These are phyloP conservation scores for Carex parvula DNA, from an alignment of 176 grass and related monocot genomes.

Conservation along the genomic window DNA sequence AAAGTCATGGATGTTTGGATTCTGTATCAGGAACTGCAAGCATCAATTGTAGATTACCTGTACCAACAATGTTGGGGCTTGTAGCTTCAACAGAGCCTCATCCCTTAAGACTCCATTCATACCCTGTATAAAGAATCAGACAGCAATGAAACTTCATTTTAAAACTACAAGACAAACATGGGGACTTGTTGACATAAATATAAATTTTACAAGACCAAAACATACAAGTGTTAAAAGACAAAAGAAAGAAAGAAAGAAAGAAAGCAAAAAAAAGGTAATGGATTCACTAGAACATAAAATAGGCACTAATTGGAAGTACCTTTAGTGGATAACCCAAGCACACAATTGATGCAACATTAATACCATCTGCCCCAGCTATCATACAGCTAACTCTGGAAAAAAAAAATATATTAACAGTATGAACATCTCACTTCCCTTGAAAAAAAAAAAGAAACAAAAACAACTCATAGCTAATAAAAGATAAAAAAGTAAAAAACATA, in stretches of 20 bases:
- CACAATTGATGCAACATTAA: slow-evolving; percentile 50
- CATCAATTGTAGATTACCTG: slow-evolving; percentile 46
- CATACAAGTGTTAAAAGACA: background rate
- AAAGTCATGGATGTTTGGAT: background rate
- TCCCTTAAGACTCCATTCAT: slow-evolving; percentile 56
- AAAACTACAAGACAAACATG: background rate
- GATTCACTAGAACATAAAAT: background rate
- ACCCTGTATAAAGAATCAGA: slow-evolving; percentile 42
- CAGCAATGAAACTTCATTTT: background rate
- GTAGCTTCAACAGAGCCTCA: slow-evolving; percentile 54
- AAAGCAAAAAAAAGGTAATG: background rate
- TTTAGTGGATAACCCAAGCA: slow-evolving; percentile 92
- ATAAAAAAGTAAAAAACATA: background rate
- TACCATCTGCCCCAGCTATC: slow-evolving; percentile 49
- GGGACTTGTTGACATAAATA: background rate
- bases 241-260: background rate
- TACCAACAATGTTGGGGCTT: slow-evolving; percentile 70
- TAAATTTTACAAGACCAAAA: background rate
- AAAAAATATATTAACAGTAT: slow-evolving; percentile 1
- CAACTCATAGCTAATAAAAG: background rate
- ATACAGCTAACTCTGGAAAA: slow-evolving; percentile 78
- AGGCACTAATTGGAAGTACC: slow-evolving; percentile 28
- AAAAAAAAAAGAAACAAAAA: background rate
- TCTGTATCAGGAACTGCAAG: background rate
- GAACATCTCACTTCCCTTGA: background rate